Evolutionary conservation across 2,329 filamentous ascomycete species (phyloP), one percentile per base, ranked within the genome.

Genomic region (Diaporthe citri): DNA sequence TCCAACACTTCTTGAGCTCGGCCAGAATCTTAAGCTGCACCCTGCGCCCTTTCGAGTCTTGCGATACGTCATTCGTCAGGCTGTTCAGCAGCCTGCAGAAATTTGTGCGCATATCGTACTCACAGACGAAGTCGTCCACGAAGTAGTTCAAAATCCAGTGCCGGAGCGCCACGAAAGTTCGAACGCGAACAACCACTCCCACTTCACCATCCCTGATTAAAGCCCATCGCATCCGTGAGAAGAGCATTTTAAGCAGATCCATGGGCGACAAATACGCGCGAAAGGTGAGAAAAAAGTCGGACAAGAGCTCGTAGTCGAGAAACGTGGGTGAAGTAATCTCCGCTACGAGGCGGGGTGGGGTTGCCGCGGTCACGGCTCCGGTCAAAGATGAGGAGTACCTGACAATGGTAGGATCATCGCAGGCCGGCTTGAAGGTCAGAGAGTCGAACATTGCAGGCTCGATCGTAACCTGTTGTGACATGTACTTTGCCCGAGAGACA

Each of bases 141-240:
- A 98, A 99, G 83, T 99, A 99, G 83, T 99, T 99, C 77, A 99
- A 85, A 74, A 98, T 96, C 97, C 97, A 99, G 83, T 99, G 97
- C 74, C 97, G 92, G 59, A 98, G 88, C 10, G 97, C 97, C 36
- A 98, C 97, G 85, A 98, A 99, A 0, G 96, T 97, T 56, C 97
- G 91, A 22, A 99, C 97, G 67, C 96, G 92, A n/a, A 98, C 97
- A 71, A 99, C 95, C 81, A 95, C 94, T 52, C 97, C 97, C 74
- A 93, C 92, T 82, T 98, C 95, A 81, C 97, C 95, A 62, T 90
- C 87, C 73, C 94, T 90, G 64, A 90, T 90, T 66, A 98, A 88
- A 0, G 97, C 95, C 97, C 97, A 99, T 78, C 92, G 89, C 71
- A 99, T 85, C 25, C 97, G 91, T 2, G 96, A 93, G 77, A 98